phyloP scores from a whole-genome alignment of 805 yeast species.

The Wickerhamomyces xylosicus region DNA sequence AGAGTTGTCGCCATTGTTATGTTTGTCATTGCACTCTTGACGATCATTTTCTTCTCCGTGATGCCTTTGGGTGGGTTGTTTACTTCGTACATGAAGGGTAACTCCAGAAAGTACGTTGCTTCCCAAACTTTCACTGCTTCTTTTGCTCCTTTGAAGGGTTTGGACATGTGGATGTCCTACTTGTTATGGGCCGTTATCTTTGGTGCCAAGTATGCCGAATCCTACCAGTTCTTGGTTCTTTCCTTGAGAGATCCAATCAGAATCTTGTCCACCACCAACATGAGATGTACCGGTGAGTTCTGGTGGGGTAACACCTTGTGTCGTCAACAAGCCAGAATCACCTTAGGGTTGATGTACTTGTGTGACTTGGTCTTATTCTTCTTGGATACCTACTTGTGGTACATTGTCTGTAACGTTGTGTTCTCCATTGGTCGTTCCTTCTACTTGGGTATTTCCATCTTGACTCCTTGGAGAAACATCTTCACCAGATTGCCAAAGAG shows the following conservation, averaged over 20 bases:
- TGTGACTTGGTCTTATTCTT: constrained; percentile 93
- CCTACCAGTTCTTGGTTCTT: constrained; percentile 83
- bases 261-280: constrained; percentile 67
- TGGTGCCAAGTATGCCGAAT: constrained; percentile 80
- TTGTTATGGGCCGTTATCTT: constrained; percentile 85
- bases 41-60: constrained; percentile 76
- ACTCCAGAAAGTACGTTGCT: constrained; percentile 81
- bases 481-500: constrained; percentile 98
- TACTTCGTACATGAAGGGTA: constrained; percentile 82
- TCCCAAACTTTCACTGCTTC: constrained; percentile 95
- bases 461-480: constrained; percentile 99
- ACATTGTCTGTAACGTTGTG: constrained; percentile 87
- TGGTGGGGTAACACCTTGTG: constrained; percentile 79
- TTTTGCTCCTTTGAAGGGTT: constrained; percentile 68
- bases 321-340: constrained; percentile 78
- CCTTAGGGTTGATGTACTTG: constrained; percentile 83
- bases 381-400: constrained; percentile 99
- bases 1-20: constrained; percentile 74
- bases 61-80: constrained; percentile 97
- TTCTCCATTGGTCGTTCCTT: constrained; percentile 97
- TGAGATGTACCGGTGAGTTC: constrained; percentile 94
- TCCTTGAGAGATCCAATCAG: constrained; percentile 93
- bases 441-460: constrained; percentile 96
- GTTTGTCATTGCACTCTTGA: constrained; percentile 79
- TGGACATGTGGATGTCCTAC: constrained; percentile 95